phyloP scores from a whole-genome alignment of 1,284 basidiomycete genomes.

The Wolfiporia cocos region DNA sequence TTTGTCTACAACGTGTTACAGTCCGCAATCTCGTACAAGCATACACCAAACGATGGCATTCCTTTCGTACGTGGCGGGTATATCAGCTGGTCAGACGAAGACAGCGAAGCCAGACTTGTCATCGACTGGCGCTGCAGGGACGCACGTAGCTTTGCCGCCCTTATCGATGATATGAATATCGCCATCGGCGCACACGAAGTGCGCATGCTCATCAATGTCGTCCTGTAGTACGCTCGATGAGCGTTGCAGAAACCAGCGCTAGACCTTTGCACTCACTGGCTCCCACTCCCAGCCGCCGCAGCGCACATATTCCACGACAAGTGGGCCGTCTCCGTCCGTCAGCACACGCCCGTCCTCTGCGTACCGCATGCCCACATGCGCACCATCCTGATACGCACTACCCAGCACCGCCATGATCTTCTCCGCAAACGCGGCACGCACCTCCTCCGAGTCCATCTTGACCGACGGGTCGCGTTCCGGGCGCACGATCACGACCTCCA shows the following conservation, averaged over 20 bases:
- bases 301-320: slow-evolving; percentile 78
- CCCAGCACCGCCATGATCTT: slow-evolving; percentile 49
- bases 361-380: slow-evolving; percentile 63
- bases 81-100: slow-evolving; percentile 37
- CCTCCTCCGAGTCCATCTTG: slow-evolving; percentile 32
- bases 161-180: slow-evolving; percentile 51
- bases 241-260: background rate
- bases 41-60: too few species aligned
- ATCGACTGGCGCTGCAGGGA: slow-evolving; percentile 26
- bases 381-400: slow-evolving; percentile 69
- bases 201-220: slow-evolving; percentile 47
- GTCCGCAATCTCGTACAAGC: too few species aligned
- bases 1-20: too few species aligned
- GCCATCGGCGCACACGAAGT: slow-evolving; percentile 72
- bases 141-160: slow-evolving; percentile 51
- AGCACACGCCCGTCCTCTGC: slow-evolving; percentile 36
- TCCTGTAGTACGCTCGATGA: slow-evolving; percentile 33
- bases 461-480: slow-evolving; percentile 63
- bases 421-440: slow-evolving; percentile 38
- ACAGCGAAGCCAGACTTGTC: slow-evolving; percentile 38
- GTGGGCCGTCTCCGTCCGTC: slow-evolving; percentile 37
- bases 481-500: slow-evolving; percentile 83
- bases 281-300: slow-evolving; percentile 82
- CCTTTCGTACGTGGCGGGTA: too few species aligned
- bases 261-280: slow-evolving; percentile 50